Conservation (phyloP, 2,329 filamentous ascomycete species). For the Cladosporium velox region DNA sequence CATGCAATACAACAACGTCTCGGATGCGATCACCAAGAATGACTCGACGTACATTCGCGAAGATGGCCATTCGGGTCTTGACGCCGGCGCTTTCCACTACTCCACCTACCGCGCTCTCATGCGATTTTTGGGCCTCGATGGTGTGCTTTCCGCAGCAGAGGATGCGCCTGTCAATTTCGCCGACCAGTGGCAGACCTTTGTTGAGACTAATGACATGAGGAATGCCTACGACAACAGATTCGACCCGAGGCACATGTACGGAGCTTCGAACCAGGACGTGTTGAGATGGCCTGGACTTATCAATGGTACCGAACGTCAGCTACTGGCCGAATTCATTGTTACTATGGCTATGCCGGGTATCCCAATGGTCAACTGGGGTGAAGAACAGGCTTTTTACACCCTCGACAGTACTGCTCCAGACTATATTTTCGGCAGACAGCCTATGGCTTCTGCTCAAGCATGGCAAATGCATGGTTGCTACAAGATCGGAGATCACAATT, state of each 20-base stretch:
- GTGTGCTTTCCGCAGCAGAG: slow-evolving; percentile 56
- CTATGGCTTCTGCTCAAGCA: slow-evolving; percentile 62
- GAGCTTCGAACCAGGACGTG: slow-evolving; percentile 66
- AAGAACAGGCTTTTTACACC: slow-evolving; percentile 66
- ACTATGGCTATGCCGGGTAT: slow-evolving; percentile 63
- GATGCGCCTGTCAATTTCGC: slow-evolving; percentile 58
- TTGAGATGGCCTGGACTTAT: slow-evolving; percentile 63
- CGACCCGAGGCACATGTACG: slow-evolving; percentile 66
- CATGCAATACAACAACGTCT: slow-evolving; percentile 51
- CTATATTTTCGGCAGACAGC: slow-evolving; percentile 65
- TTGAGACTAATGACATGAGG: slow-evolving; percentile 60
- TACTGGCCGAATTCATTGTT: slow-evolving; percentile 61
- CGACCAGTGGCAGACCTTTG: slow-evolving; percentile 58
- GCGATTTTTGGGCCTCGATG: slow-evolving; percentile 63
- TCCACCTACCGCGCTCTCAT: slow-evolving; percentile 63
- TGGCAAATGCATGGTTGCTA: slow-evolving; percentile 69
- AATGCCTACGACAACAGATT: slow-evolving; percentile 62
- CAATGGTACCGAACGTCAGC: slow-evolving; percentile 58
- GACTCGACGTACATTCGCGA: slow-evolving; percentile 56
- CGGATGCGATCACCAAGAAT: slow-evolving; percentile 52
- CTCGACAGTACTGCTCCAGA: slow-evolving; percentile 65
- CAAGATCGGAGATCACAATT: slow-evolving; percentile 56
- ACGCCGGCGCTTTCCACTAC: slow-evolving; percentile 64
- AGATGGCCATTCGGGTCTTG: slow-evolving; percentile 55
- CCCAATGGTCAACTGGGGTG: slow-evolving; percentile 62